Base-by-base conservation (phyloP, 2,329 filamentous ascomycete species). In the Epichloe aotearoae region DNA sequence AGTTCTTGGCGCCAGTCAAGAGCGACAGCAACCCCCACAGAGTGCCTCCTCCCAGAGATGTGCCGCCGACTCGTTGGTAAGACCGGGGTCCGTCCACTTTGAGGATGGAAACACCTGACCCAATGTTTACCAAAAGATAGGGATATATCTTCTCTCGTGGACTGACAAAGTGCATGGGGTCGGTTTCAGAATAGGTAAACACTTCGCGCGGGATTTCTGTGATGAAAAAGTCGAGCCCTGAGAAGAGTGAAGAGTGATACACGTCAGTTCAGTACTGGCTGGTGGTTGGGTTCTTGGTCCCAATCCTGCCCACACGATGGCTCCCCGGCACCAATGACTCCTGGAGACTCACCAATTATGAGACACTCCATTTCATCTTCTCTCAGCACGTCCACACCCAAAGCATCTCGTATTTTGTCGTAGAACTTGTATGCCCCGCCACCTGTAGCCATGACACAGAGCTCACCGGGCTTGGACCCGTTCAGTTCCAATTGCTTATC, bases 301-400 rank as follows among this genome's bases (percentile, higher is more conserved):
- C 6, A 3, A n/a, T 3, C 2, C 36, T 14, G 12, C 43, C 43
- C n/a, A 10, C 19, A 44, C 42, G 15, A 34, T 15, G 39, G 39
- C 17, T 7, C 4, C 12, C 3, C n/a, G 14, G 2, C 40, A 12
- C 15, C 36, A 20, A 19, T 37, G 17, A 4, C 15, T 36, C 23
- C 23, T 3, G 7, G 15, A 11, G 26, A 7, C 73, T 56, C 67
- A 89, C 87, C 89, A 61, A 93, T 93, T 56, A 98, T 98, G 52
- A 98, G 72, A 64, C 93, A 98, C 67, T 95, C 89, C 93, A 98
- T 98, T 70, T 98, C 93, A 62, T 98, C 93, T 68, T 97, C 93
- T 42, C 89, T 77, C 60, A 90, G 73, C 19, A 98, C 89, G 63
- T 96, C 86, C 2, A 95, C 87, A 14, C 86, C 86, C 47, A 98